Conservation (phyloP, 2,329 filamentous ascomycete species). For the Talaromyces verruculosus region DNA sequence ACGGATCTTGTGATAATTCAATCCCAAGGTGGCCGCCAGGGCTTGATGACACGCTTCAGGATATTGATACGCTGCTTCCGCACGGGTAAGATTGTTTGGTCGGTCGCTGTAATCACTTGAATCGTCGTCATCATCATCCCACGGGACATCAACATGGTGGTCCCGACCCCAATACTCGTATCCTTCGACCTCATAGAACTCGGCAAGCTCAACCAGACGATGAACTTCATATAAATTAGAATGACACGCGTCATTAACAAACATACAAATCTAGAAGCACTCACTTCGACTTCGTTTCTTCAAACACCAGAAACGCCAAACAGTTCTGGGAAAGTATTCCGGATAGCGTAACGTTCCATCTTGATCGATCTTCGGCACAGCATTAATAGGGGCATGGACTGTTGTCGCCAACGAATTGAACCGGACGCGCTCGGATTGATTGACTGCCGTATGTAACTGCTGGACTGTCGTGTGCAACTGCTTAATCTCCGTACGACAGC, state of each 20-base stretch:
- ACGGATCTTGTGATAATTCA: constrained; percentile 45
- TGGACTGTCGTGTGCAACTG: constrained; percentile 39
- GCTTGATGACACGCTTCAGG: constrained; percentile 44
- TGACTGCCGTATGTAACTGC: constrained; percentile 35
- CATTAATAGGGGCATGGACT: constrained; percentile 38
- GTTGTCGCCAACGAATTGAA: constrained; percentile 44
- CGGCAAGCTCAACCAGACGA: constrained; percentile 40
- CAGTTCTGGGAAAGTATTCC: constrained; percentile 40
- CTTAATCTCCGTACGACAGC: constrained; percentile 38
- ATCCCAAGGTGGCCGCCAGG: constrained; percentile 40
- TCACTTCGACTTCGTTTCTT: constrained; percentile 44
- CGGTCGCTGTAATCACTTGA: constrained; percentile 41
- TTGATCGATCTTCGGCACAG: constrained; percentile 37
- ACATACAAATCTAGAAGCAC: constrained; percentile 22
- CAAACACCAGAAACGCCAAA: constrained; percentile 46
- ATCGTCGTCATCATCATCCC: constrained; percentile 37
- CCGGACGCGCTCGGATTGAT: constrained; percentile 38
- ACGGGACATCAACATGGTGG: constrained; percentile 32
- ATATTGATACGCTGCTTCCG: constrained; percentile 37
- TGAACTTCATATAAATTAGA: constrained; percentile 34
- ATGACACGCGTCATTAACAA: constrained; percentile 7
- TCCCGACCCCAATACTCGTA: constrained; percentile 43
- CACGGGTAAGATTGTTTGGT: constrained; percentile 36
- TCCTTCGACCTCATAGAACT: constrained; percentile 43
- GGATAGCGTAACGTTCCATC: constrained; percentile 40